Evolutionary conservation across 768 basidiomycete genomes (phyloP).

Genomic region (Neoboletus brunneissimus): DNA sequence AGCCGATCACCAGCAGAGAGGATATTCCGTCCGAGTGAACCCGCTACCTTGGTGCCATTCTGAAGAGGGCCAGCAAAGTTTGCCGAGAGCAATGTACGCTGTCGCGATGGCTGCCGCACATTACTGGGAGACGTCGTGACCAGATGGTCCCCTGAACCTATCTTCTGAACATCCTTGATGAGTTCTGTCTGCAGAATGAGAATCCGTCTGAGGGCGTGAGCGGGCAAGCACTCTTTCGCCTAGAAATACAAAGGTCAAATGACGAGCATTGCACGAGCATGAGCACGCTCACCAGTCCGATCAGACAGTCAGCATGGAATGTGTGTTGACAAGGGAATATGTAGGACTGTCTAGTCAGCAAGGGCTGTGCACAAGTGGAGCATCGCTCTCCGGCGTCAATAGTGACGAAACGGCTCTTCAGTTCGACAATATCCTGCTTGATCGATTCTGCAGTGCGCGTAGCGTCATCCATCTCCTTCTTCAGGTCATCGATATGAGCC

Average conservation of each 20-base stretch:
- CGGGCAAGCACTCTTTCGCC: constrained; percentile 91
- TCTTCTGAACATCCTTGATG: constrained; percentile 49
- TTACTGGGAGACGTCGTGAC: constrained; percentile 34
- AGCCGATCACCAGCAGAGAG: constrained; percentile 87
- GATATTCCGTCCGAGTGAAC: constrained; percentile 71
- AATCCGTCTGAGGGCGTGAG: constrained; percentile 79
- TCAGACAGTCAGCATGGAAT: constrained; percentile 97
- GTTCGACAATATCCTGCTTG: constrained; percentile 81
- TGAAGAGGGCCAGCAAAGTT: constrained; percentile 63
- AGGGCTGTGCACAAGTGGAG: constrained; percentile 68
- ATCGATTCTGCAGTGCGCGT: constrained; percentile 90
- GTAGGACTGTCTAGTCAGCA: constrained; percentile 92
- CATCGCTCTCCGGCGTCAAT: constrained; percentile 87
- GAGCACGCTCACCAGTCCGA: constrained; percentile 71
- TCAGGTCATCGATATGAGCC: constrained; percentile 83
- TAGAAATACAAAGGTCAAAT: constrained; percentile 31
- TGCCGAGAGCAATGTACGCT: constrained; percentile 72
- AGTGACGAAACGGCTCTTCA: constrained; percentile 89
- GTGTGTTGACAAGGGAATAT: constrained; percentile 98
- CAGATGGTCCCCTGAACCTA: constrained; percentile 32
- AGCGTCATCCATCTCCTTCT: constrained; percentile 95
- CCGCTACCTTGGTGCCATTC: constrained; percentile 63
- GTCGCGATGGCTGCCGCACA: constrained; percentile 44
- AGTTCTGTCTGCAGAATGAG: constrained; percentile 83
- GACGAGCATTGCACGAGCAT: background rate